Conservation (phyloP, 192 early-diverging fungal genomes). For the Coemansia sp. region DNA sequence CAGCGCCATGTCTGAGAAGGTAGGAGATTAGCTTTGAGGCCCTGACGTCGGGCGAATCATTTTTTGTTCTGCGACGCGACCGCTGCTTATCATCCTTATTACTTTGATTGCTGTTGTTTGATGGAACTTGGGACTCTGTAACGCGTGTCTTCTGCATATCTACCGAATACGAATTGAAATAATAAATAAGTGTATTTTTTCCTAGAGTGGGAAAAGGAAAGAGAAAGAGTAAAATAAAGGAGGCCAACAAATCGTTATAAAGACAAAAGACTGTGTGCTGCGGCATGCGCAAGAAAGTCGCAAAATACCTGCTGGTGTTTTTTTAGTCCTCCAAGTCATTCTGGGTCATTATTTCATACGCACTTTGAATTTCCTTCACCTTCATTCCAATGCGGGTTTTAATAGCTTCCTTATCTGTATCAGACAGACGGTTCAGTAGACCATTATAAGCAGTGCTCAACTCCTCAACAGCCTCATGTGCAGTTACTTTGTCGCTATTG, state of each 20-base stretch:
- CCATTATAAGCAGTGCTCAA: constrained; percentile 30
- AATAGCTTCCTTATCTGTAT: constrained; percentile 21
- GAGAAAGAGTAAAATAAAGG: constrained; percentile 7
- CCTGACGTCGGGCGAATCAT: constrained; percentile 50
- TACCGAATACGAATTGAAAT: background rate
- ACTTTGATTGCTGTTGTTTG: background rate
- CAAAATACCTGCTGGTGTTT: background rate
- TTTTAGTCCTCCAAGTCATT: constrained; percentile 41
- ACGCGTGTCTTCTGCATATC: background rate
- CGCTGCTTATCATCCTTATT: background rate
- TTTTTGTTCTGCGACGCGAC: background rate
- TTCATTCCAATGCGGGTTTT: constrained; percentile 46
- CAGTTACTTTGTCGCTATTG: constrained; percentile 48
- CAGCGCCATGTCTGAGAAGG: constrained; percentile 82
- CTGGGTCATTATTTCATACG: constrained; percentile 51
- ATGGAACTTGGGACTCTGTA: background rate
- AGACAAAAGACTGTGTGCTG: background rate
- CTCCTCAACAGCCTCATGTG: constrained; percentile 52
- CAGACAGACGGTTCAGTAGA: constrained; percentile 28
- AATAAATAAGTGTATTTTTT: constrained; percentile 2
- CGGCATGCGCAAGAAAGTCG: background rate
- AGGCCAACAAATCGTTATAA: background rate
- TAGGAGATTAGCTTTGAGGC: constrained; percentile 79
- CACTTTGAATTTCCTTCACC: constrained; percentile 53
- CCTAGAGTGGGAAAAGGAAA: constrained; percentile 3